phyloP scores from a whole-genome alignment of 2,329 filamentous ascomycete genomes.

The Fusarium paranaense region DNA sequence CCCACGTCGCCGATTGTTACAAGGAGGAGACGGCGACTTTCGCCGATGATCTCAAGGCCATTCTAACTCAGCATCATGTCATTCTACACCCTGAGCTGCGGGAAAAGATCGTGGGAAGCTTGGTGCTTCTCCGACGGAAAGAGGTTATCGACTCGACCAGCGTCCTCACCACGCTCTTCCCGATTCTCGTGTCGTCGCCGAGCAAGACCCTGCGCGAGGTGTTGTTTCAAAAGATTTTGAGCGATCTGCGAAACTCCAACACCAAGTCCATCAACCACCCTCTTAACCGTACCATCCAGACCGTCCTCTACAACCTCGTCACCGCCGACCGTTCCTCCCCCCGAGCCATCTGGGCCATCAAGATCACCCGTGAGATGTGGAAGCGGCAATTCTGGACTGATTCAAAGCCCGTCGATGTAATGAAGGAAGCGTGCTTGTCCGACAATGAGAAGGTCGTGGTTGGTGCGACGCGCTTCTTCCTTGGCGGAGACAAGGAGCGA shows the following conservation, averaged over 20 bases:
- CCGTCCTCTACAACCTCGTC: slow-evolving; percentile 90
- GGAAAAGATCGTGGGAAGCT: slow-evolving; percentile 92
- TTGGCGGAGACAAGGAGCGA: slow-evolving; percentile 94
- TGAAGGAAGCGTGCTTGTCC: slow-evolving; percentile 91
- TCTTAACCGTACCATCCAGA: slow-evolving; percentile 93
- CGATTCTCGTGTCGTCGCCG: slow-evolving; percentile 89
- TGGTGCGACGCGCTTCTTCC: slow-evolving; percentile 91
- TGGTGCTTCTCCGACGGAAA: slow-evolving; percentile 90
- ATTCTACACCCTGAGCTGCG: slow-evolving; percentile 85
- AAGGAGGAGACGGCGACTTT: slow-evolving; percentile 83
- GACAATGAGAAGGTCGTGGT: slow-evolving; percentile 94
- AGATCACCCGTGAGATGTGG: slow-evolving; percentile 95
- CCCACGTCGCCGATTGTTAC: slow-evolving; percentile 95
- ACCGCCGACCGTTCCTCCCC: slow-evolving; percentile 86
- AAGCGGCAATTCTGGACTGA: slow-evolving; percentile 97
- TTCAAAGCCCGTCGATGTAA: slow-evolving; percentile 93
- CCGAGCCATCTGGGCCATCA: slow-evolving; percentile 95
- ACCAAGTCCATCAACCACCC: slow-evolving; percentile 89
- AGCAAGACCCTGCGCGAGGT: slow-evolving; percentile 89
- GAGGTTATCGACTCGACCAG: slow-evolving; percentile 88
- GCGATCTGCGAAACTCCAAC: slow-evolving; percentile 89
- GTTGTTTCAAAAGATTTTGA: slow-evolving; percentile 89
- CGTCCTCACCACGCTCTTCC: slow-evolving; percentile 92
- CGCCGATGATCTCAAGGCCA: slow-evolving; percentile 81
- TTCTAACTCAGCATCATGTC: slow-evolving; percentile 85